Evolutionary conservation across 495 filamentous ascomycete species (phyloP), one percentile per base, ranked within the genome.

Genomic region (Aspergillus bertholletiae): DNA sequence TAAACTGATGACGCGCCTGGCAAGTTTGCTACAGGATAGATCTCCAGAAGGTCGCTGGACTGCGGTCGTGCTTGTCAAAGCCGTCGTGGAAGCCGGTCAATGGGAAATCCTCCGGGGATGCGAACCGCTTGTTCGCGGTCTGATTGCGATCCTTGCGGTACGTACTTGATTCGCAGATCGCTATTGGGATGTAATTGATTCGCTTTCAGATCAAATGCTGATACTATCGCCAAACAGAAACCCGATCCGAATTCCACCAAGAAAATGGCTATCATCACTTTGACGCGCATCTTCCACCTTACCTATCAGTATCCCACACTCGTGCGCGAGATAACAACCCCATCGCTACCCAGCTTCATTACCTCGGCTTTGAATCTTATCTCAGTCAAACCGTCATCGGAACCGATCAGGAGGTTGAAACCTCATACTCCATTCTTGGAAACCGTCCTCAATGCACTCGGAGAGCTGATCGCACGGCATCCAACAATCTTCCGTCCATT

Each of bases 241-340:
- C 82, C 72, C 1, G 89, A 94, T 60, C 82, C 87, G 4, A 60
- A 81, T n/a, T 78, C 84, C 8, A 83, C 83, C 5, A 90, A 90
- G 65, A 84, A 85, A 66, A 74, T 96, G 55, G 80, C 78, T 63
- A 76, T 95, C 27, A 81, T 94, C 51, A 82, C 88, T 23, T 64
- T 96, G 55, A 88, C 88, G 20, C 86, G 87, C 58, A 91, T 95
- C 52, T 96, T 90, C 76, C 77, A 84, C 50, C 77, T 92, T 21
- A 87, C 89, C 51, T 90, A 90, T 59, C 83, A 84, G 47, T 88
- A 90, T 71, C 88, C 84, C 35, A 91, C 88, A 17, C 76, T 96
- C 21, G 77, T 92, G n/a, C 78, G 91, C 59, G 91, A 96, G 64
- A 88, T 95, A 56, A 91, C 89, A 2, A 95, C 90, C 3, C 92